These are phyloP conservation scores for Hymenoscyphus repandus DNA, from an alignment of 2,329 filamentous ascomycete genomes.

Conservation along the genomic window DNA sequence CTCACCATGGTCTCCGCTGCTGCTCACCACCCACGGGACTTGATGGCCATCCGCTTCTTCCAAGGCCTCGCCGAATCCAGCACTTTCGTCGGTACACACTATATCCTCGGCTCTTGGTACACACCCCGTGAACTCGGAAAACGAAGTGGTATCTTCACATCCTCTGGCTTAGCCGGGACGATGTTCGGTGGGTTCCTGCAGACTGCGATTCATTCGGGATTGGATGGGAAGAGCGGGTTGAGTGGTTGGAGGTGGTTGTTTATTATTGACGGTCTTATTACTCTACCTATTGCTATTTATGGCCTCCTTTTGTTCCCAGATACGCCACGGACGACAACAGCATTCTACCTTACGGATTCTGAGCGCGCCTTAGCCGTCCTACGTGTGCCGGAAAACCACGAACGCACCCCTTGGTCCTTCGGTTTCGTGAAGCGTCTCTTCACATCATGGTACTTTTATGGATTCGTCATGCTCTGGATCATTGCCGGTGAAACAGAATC, in stretches of 20 bases:
- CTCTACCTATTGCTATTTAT: slow-evolving; percentile 50
- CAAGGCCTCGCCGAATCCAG: slow-evolving; percentile 50
- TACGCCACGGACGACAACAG: slow-evolving; percentile 37
- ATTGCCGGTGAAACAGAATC: slow-evolving; percentile 68
- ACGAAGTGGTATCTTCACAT: slow-evolving; percentile 55
- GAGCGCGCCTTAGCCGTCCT: slow-evolving; percentile 39
- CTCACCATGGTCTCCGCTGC: slow-evolving; percentile 58
- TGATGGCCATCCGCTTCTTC: slow-evolving; percentile 56
- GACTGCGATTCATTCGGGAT: slow-evolving; percentile 32
- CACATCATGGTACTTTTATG: slow-evolving; percentile 59
- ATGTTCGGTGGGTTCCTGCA: slow-evolving; percentile 61
- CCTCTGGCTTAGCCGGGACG: slow-evolving; percentile 52
- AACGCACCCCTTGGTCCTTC: slow-evolving; percentile 38
- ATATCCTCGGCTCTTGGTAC: slow-evolving; percentile 58
- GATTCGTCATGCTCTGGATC: slow-evolving; percentile 62
- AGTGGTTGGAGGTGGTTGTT: slow-evolving; percentile 50
- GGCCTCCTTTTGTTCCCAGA: slow-evolving; percentile 44
- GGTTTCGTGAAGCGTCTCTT: slow-evolving; percentile 51
- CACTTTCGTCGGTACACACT: slow-evolving; percentile 54
- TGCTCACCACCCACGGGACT: slow-evolving; percentile 43
- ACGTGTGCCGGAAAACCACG: slow-evolving; percentile 38
- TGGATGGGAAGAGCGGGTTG: slow-evolving; percentile 40
- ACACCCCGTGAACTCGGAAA: slow-evolving; percentile 56
- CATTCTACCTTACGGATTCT: slow-evolving; percentile 36
- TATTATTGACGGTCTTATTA: slow-evolving; percentile 49